Base-by-base conservation (phyloP, 164 flowering plant species). In the Nelumbo lutea region DNA sequence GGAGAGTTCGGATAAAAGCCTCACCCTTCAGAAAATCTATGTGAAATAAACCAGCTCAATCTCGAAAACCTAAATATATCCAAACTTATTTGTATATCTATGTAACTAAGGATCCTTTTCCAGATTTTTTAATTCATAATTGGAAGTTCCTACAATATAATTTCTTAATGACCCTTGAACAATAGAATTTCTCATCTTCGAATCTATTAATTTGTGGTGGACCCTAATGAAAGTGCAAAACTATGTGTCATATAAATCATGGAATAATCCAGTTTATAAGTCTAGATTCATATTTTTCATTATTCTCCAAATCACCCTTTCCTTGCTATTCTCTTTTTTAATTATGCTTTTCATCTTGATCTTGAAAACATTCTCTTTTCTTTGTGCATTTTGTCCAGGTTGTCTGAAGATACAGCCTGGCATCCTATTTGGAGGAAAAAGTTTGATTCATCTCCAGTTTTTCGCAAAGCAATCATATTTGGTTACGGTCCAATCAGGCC, bases 381-480 rank as follows among this genome's bases (percentile, higher is more conserved):
- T 41, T 51, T 43, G 3, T 7, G 1, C 13, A 42, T 55, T 51
- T 61, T 61, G 45, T 68, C 38, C 70, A 90, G 98, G 98, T 79
- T 93, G 77, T 11, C 5, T 50, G 94, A 79, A 78, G 97, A 95
- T 77, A 95, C 97, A 39, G 97, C 98, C 65, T 95, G 98, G 97
- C 94, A 80, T 45, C 98, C 97, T 65, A 78, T 88, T 67, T 59
- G 68, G 80, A 75, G 67, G 75, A 84, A 84, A 64, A 87, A 91
- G 73, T 78, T 95, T 69, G 86, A 95, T 6, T 72, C 85, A 55
- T 72, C 80, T 62, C 85, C 90, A 42, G 1, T 73, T 61, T 75
- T 89, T 57, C 88, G 90, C 47, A 90, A 89, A 79, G 93, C 93
- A 66, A 84, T 95, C 9, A 76, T 85, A 66, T 83, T 59, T 68